These are phyloP conservation scores for Phycomyces blakesleeanus DNA, from an alignment of 192 early-diverging fungal species.

Conservation along the genomic window DNA sequence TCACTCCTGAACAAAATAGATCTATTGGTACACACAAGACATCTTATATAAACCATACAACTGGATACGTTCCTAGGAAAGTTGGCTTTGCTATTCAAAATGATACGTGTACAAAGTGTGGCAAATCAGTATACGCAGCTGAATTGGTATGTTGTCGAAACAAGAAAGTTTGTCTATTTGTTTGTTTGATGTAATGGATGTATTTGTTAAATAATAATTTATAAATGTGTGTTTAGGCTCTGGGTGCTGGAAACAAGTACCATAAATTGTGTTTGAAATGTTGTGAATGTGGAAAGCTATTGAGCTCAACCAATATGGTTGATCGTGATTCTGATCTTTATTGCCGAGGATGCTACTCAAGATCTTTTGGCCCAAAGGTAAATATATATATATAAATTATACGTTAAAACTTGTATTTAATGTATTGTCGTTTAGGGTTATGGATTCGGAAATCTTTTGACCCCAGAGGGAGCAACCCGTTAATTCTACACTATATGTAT, in stretches of 20 bases:
- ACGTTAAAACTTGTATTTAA: background rate
- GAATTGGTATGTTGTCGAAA: slow-evolving; percentile 38
- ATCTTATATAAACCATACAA: slow-evolving; percentile 15
- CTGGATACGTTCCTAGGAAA: slow-evolving; percentile 35
- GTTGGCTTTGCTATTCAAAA: slow-evolving; percentile 19
- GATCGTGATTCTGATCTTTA: slow-evolving; percentile 47
- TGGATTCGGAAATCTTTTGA: slow-evolving; percentile 26
- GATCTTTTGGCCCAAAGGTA: slow-evolving; percentile 47
- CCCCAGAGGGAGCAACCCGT: slow-evolving; percentile 26
- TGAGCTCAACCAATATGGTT: slow-evolving; percentile 56
- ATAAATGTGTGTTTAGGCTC: too few relatives aligned
- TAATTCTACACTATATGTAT: slow-evolving; percentile 2
- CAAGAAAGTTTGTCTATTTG: background rate
- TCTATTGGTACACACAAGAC: too few relatives aligned
- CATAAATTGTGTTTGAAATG: slow-evolving; percentile 57
- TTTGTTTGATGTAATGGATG: background rate
- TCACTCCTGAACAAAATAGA: background rate
- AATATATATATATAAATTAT: background rate
- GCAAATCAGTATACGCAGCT: slow-evolving; percentile 56
- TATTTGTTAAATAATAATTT: too few relatives aligned
- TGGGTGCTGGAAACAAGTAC: slow-evolving; percentile 55
- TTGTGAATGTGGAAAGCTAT: slow-evolving; percentile 45
- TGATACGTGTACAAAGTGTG: slow-evolving; percentile 53
- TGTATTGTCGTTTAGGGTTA: slow-evolving; percentile 13
- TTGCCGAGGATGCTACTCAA: slow-evolving; percentile 51